A percentile compares a stretch with the other conserved stretches of the same genome.
phyloP scores from a whole-genome alignment of 192 early-diverging fungal species.

The Coemansia sp. region DNA sequence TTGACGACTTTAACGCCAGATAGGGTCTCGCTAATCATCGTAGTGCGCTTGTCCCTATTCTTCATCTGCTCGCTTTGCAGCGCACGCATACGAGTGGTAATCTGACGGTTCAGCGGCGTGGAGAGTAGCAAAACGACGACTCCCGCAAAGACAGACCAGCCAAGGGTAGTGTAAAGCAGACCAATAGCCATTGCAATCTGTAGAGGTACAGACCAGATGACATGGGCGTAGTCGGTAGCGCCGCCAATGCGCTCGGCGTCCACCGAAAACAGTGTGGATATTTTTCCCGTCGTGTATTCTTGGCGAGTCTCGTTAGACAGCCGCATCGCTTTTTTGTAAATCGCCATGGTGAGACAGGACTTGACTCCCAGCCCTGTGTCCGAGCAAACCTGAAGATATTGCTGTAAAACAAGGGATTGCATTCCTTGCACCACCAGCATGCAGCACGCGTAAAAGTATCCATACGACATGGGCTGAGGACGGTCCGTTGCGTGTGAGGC shows the following conservation, averaged over 20 bases:
- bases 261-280: conserved; percentile 66
- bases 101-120: conserved; percentile 74
- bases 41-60: conserved; percentile 75
- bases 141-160: conserved; percentile 81
- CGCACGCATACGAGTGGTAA: conserved; percentile 66
- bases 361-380: conserved; percentile 71
- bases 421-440: conserved; percentile 75
- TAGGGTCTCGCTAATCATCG: conserved; percentile 81
- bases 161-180: conserved; percentile 79
- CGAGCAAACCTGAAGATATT: conserved; percentile 82
- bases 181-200: conserved; percentile 76
- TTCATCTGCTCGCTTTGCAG: conserved; percentile 81
- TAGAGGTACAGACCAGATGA: conserved; percentile 74
- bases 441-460: conserved; percentile 74
- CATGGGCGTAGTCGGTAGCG: conserved; percentile 69
- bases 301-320: conserved; percentile 81
- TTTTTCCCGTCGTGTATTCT: conserved; percentile 75
- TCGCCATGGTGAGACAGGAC: conserved; percentile 72
- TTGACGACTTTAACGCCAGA: conserved; percentile 95
- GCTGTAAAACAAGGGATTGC: conserved; percentile 81
- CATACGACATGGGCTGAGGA: conserved; percentile 68
- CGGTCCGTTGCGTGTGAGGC: conserved; percentile 23
- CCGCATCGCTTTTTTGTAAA: conserved; percentile 82
- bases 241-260: conserved; percentile 67
- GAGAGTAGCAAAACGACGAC: conserved; percentile 76